Evolutionary conservation across 2,329 filamentous ascomycete genomes (phyloP), one percentile per base, ranked within the genome.

Genomic region (Xylariaceae sp.): DNA sequence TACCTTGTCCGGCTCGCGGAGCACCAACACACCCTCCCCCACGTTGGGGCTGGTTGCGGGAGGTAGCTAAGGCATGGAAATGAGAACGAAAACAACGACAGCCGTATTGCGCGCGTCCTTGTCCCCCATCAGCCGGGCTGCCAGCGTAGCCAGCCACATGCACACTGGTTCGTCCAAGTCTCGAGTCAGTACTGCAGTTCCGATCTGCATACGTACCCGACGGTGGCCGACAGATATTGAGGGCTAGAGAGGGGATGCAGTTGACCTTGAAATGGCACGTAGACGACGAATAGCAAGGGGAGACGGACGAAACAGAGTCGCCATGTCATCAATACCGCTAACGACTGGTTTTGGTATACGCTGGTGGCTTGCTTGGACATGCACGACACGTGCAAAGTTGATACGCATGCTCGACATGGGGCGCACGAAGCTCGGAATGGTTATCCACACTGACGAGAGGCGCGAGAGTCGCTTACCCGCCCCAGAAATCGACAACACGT

Each of bases 351-450:
- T 53, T 54, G 53, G 53, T 53, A 57, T 59, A 56, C 56, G 54
- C 55, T 57, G 50, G 54, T 61, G 53, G 58, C 50, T 64, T 59
- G 55, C 57, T 62, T 55, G 61, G 64, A 57, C 51, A 59, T 65
- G 65, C 61, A 63, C 61, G 61, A 64, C 64, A 63, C 62, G 64
- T 63, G 53, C 57, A 54, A 60, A 60, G 53, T 56, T 55, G 53
- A 58, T 58, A 60, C 60, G 57, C 54, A 61, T 60, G 48, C 49
- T 58, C 50, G 53, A 62, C 60, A 61, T 55, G 58, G 62, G n/a
- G n/a, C n/a, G 41, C 23, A 16, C 18, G 52, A 59, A 50, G 53
- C 49, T 58, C 57, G 55, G 60, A 47, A 50, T 39, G 33, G 13
- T 49, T 46, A 33, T 20, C 27, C 26, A 26, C 35, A 21, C 13